These are phyloP conservation scores for Ceriops tagal DNA, from an alignment of 345 rosid genomes.

Conservation along the genomic window DNA sequence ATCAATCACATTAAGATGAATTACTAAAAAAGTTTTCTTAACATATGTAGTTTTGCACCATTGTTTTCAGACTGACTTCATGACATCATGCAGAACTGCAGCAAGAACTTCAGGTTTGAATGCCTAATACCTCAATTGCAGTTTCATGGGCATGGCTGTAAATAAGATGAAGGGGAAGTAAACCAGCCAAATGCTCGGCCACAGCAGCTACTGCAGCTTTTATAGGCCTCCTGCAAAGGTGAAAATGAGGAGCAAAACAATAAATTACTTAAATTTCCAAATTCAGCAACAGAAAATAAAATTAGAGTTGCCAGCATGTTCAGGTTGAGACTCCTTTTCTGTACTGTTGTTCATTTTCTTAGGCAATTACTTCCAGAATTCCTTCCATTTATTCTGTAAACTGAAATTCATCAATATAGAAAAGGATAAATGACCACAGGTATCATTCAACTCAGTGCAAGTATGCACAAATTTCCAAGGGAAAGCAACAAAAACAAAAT, in stretches of 20 bases:
- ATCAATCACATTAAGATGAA: not conserved
- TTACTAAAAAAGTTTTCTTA: not conserved
- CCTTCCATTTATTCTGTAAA: not conserved
- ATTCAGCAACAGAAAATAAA: not conserved
- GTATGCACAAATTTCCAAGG: no score
- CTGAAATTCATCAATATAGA: no score
- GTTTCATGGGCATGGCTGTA: constrained; percentile 95
- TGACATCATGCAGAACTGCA: constrained; percentile 6
- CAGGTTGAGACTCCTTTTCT: not conserved
- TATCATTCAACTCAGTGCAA: not conserved
- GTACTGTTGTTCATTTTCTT: not conserved
- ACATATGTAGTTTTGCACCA: not conserved
- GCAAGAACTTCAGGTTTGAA: not conserved
- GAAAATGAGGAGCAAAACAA: constrained; percentile 9
- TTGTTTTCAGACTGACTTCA: not conserved
- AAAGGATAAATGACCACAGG: no score
- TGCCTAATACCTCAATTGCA: constrained; percentile 71
- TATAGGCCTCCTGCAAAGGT: constrained; percentile 60
- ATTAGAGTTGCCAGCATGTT: not conserved
- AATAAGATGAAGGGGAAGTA: constrained; percentile 93
- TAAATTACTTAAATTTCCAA: not conserved
- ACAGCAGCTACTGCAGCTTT: constrained; percentile 91
- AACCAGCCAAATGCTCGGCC: constrained; percentile 93
- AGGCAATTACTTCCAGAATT: not conserved
- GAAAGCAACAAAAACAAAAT: no score